Conservation (phyloP, 73 alveolate species). For the Symbiodinium natans region DNA sequence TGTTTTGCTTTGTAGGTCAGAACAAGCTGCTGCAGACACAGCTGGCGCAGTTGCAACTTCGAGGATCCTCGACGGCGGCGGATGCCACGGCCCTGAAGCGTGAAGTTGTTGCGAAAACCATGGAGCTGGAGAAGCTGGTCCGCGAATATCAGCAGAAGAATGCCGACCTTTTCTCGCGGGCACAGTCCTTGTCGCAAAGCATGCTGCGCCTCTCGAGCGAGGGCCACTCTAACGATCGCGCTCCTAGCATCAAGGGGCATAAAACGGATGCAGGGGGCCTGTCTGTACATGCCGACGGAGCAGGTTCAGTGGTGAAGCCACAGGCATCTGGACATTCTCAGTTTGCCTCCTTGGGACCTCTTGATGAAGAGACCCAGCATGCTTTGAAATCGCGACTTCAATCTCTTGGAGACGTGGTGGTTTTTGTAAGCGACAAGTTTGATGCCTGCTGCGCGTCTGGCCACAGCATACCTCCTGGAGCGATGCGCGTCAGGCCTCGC, state of each 20-base stretch:
- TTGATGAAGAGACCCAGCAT: conserved; percentile 55
- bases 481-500: conserved; percentile 81
- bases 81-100: conserved; percentile 80
- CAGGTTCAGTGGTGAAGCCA: neutral
- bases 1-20: conserved; percentile 18
- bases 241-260: neutral
- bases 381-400: conserved; percentile 69
- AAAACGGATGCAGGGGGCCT: neutral
- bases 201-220: conserved; percentile 27
- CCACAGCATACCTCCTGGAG: conserved; percentile 93
- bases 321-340: neutral
- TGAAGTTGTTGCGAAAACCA: conserved; percentile 77
- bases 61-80: conserved; percentile 40
- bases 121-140: conserved; percentile 89
- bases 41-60: conserved; percentile 62
- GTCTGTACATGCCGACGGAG: too few species aligned
- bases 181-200: conserved; percentile 30
- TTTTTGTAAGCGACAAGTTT: conserved; percentile 63
- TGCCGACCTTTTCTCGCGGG: conserved; percentile 53
- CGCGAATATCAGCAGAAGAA: conserved; percentile 64
- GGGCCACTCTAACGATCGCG: neutral
- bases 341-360: conserved; percentile 58
- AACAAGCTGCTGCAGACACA: conserved; percentile 66
- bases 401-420: conserved; percentile 78
- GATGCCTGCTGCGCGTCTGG: conserved; percentile 90